phyloP scores from a whole-genome alignment of 805 yeast genomes.

The Priceomyces haplophilus region DNA sequence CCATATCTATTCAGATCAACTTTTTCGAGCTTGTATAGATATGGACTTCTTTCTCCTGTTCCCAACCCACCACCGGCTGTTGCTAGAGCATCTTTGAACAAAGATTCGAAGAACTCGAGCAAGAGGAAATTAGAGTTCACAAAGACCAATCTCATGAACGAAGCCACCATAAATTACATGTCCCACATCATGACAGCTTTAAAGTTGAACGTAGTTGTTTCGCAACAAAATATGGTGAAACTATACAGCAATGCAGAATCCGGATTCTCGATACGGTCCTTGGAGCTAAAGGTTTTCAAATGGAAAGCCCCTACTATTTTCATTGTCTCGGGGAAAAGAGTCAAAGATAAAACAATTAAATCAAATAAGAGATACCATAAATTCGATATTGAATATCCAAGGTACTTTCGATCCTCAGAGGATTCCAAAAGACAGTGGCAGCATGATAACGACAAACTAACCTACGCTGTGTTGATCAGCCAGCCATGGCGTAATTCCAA shows the following conservation, averaged over 20 bases:
- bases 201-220: slow-evolving; percentile 31
- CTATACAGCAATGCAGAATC: slow-evolving; percentile 70
- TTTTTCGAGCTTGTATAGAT: slow-evolving; percentile 19
- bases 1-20: slow-evolving; percentile 16
- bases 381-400: slow-evolving; percentile 49
- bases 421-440: slow-evolving; percentile 30
- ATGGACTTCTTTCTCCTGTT: slow-evolving; percentile 30
- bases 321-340: slow-evolving; percentile 61
- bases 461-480: slow-evolving; percentile 62
- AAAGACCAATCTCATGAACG: slow-evolving; percentile 39
- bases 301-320: slow-evolving; percentile 88
- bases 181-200: slow-evolving; percentile 26
- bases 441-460: slow-evolving; percentile 40
- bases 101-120: slow-evolving; percentile 4
- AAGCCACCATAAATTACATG: slow-evolving; percentile 38
- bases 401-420: slow-evolving; percentile 28
- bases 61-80: neutral
- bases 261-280: slow-evolving; percentile 85
- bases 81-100: neutral
- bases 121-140: slow-evolving; percentile 10
- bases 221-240: slow-evolving; percentile 50
- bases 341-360: slow-evolving; percentile 32
- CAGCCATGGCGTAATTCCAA: slow-evolving; percentile 79
- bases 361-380: slow-evolving; percentile 47
- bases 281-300: slow-evolving; percentile 79